Conservation (phyloP, 208 protist species). For the Trypanosoma vivax region DNA sequence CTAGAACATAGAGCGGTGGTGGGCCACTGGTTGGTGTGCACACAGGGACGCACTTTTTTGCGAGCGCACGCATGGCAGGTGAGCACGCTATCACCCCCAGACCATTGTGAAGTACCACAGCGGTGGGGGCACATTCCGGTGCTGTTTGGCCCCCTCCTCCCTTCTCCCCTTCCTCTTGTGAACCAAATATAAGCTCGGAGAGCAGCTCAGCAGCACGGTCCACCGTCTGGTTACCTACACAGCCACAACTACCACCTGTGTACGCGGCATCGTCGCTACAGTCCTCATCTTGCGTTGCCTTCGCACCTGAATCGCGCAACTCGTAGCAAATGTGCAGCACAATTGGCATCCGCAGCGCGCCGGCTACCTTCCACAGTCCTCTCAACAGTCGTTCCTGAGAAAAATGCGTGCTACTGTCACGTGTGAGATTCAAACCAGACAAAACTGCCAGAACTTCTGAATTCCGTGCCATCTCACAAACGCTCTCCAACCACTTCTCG, state of each 20-base stretch:
- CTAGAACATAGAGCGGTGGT: constrained; percentile 40
- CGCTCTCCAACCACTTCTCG: constrained; percentile 58
- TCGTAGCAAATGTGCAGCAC: constrained; percentile 48
- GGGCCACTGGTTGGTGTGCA: background rate
- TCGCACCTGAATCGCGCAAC: background rate
- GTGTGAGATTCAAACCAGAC: constrained; percentile 55
- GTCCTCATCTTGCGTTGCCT: background rate
- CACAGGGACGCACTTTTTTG: constrained; percentile 9
- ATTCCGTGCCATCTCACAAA: constrained; percentile 32
- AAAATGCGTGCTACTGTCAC: constrained; percentile 63
- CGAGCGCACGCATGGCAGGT: constrained; percentile 39
- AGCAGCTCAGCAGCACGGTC: constrained; percentile 56
- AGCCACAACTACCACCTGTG: too few species aligned
- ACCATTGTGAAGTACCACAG: constrained; percentile 64
- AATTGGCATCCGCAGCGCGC: constrained; percentile 37
- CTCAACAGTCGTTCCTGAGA: constrained; percentile 59
- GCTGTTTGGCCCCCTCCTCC: background rate
- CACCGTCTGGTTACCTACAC: constrained; percentile 14
- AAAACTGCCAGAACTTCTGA: constrained; percentile 57
- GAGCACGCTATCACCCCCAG: constrained; percentile 35
- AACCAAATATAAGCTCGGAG: constrained; percentile 28
- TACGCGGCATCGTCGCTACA: constrained; percentile 21
- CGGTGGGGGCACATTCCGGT: constrained; percentile 23
- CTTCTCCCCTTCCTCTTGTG: background rate
- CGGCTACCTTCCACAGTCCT: constrained; percentile 43